Conservation (phyloP, 2,329 filamentous ascomycete species). For the Hawksworthiomyces lignivorus region DNA sequence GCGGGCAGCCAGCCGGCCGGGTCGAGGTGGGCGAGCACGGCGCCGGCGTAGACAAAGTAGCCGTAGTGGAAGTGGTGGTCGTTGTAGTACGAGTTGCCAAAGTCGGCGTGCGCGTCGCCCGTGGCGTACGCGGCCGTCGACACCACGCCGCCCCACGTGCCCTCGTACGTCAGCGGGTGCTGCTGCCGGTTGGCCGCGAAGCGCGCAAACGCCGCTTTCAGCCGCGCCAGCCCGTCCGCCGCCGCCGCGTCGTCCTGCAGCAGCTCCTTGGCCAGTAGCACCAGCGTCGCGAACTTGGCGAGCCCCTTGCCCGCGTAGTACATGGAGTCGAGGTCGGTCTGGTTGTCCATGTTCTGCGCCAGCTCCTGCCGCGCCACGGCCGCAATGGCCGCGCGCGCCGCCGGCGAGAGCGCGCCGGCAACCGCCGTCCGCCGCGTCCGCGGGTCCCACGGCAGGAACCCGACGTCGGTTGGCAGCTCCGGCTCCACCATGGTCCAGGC, state of each 20-base stretch:
- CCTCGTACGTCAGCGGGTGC: constrained; percentile 57
- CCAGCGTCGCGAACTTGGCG: constrained; percentile 65
- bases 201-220: constrained; percentile 58
- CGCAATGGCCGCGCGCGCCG: constrained; percentile 52
- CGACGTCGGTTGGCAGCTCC: constrained; percentile 64
- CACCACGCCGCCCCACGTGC: constrained; percentile 72
- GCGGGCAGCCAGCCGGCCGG: constrained; percentile 30
- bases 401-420: constrained; percentile 38
- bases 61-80: constrained; percentile 73
- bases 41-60: constrained; percentile 82
- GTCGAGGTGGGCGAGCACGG: constrained; percentile 74
- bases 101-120: constrained; percentile 65
- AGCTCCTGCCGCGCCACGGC: constrained; percentile 59
- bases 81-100: constrained; percentile 84
- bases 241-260: constrained; percentile 50
- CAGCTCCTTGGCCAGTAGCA: constrained; percentile 59
- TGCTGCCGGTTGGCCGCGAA: constrained; percentile 63
- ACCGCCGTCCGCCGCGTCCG: constrained; percentile 33
- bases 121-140: constrained; percentile 66
- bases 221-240: constrained; percentile 46
- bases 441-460: constrained; percentile 71
- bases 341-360: constrained; percentile 63
- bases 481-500: constrained; percentile 72
- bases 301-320: constrained; percentile 87
- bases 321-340: constrained; percentile 75